Conservation (phyloP, 164 flowering plant species). For the Vitis cinerea region DNA sequence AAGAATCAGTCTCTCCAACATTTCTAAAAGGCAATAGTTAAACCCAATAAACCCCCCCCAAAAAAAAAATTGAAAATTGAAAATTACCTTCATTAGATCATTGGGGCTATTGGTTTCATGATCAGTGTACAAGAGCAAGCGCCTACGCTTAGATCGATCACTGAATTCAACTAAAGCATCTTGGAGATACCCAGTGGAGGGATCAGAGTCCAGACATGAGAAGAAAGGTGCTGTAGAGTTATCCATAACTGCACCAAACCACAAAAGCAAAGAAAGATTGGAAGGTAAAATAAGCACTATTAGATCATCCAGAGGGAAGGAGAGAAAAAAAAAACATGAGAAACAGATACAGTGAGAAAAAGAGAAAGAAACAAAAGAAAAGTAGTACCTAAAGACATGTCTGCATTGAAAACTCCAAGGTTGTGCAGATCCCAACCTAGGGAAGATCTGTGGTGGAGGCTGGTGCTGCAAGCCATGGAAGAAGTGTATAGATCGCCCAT, state of each 20-base stretch:
- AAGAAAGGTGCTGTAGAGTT: constrained; percentile 13
- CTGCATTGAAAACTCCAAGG: constrained; percentile 61
- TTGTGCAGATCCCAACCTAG: constrained; percentile 49
- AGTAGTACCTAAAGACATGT: constrained; percentile 45
- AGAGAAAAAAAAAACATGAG: not conserved
- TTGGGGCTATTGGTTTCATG: constrained; percentile 3
- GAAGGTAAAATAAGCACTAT: not conserved
- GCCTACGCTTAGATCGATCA: constrained; percentile 44
- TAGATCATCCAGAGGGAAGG: no score
- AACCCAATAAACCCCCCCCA: no score
- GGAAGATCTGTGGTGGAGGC: constrained; percentile 31
- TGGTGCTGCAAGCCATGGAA: constrained; percentile 33
- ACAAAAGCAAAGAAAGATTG: not conserved
- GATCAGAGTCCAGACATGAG: constrained; percentile 23
- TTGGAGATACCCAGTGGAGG: constrained; percentile 63
- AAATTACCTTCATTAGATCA: constrained; percentile 21
- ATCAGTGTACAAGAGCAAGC: constrained; percentile 18
- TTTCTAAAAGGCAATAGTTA: not conserved
- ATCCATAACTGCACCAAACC: constrained; percentile 35
- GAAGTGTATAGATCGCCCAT: constrained; percentile 35
- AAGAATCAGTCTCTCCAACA: not conserved
- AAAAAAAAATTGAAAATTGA: not conserved
- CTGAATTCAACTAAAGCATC: constrained; percentile 60
- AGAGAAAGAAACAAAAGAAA: constrained; percentile 2
- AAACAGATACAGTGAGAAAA: constrained; percentile 5